phyloP scores from a whole-genome alignment of 1,284 basidiomycete species.

The Naganishia sp. region DNA sequence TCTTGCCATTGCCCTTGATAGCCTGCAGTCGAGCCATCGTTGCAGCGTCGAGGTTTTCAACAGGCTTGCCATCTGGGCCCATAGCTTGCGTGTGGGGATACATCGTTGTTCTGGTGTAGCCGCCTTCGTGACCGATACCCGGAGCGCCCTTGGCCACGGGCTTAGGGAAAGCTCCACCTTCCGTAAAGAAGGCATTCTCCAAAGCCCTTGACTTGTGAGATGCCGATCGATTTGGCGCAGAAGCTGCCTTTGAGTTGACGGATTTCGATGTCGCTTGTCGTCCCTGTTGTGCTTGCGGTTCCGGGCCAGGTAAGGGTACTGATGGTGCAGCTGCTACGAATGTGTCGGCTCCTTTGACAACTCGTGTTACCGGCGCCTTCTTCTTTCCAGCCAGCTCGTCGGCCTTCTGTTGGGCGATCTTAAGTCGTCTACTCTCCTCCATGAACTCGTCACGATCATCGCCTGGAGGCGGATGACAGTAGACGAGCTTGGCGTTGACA shows the following conservation, averaged over 20 bases:
- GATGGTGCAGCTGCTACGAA: slow-evolving; percentile 59
- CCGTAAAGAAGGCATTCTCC: slow-evolving; percentile 82
- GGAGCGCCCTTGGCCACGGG: slow-evolving; percentile 65
- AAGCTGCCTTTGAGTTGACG: slow-evolving; percentile 46
- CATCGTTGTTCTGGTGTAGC: slow-evolving; percentile 63
- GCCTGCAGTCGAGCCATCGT: slow-evolving; percentile 58
- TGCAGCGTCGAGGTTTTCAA: slow-evolving; percentile 52
- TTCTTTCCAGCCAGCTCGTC: slow-evolving; percentile 60
- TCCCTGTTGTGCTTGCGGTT: slow-evolving; percentile 33
- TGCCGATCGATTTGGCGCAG: slow-evolving; percentile 47
- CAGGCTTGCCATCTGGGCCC: slow-evolving; percentile 69
- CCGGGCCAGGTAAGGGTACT: slow-evolving; percentile 32
- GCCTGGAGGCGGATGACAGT: slow-evolving; percentile 79
- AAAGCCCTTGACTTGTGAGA: slow-evolving; percentile 64
- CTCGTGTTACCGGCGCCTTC: slow-evolving; percentile 84
- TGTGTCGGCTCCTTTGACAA: slow-evolving; percentile 77
- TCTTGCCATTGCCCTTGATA: slow-evolving; percentile 67
- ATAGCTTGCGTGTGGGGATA: slow-evolving; percentile 81
- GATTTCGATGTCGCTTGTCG: slow-evolving; percentile 44
- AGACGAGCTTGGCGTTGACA: slow-evolving; percentile 90
- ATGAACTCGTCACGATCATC: slow-evolving; percentile 76
- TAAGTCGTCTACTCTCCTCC: slow-evolving; percentile 65
- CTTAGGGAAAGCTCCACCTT: slow-evolving; percentile 59
- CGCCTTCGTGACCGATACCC: slow-evolving; percentile 61
- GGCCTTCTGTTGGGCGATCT: slow-evolving; percentile 60